A percentile compares a stretch with the other conserved stretches of the same genome.
These are phyloP conservation scores for Austroboletus novae-zelandiae DNA, from an alignment of 1,284 basidiomycete species.

Conservation along the genomic window DNA sequence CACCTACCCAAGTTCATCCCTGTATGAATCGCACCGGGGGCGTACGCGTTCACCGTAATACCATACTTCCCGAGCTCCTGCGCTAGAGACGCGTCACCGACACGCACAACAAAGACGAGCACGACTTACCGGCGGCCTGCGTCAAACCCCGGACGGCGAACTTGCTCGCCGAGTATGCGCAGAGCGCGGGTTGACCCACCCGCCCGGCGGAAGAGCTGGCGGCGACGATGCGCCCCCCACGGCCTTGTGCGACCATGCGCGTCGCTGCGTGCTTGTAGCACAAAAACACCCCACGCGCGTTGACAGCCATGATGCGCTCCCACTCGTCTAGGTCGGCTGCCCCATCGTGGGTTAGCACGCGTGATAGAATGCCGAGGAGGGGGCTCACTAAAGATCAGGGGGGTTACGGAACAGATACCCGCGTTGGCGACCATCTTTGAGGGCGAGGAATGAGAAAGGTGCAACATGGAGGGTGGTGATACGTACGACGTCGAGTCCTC, in stretches of 20 bases:
- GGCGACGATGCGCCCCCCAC: slow-evolving; percentile 39
- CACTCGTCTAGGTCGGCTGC: slow-evolving; percentile 22
- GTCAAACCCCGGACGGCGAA: slow-evolving; percentile 33
- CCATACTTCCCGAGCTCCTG: neutral
- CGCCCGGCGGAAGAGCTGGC: slow-evolving; percentile 28
- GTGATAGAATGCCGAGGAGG: neutral
- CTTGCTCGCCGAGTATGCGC: slow-evolving; percentile 28
- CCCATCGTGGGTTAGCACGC: neutral
- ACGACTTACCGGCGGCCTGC: slow-evolving; percentile 18
- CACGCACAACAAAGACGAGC: too few relatives aligned
- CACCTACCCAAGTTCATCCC: neutral
- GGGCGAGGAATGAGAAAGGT: neutral
- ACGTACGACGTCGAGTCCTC: slow-evolving; percentile 17
- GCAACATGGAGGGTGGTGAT: neutral
- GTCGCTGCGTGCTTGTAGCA: slow-evolving; percentile 36
- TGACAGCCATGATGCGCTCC: slow-evolving; percentile 28
- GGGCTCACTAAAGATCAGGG: slow-evolving; percentile 6
- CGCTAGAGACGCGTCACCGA: neutral
- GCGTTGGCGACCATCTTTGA: slow-evolving; percentile 19
- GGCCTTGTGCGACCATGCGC: slow-evolving; percentile 37
- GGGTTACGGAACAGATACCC: neutral
- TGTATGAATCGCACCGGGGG: neutral
- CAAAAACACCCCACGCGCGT: slow-evolving; percentile 29
- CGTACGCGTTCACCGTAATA: neutral
- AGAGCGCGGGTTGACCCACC: neutral